Base-by-base conservation (phyloP, 2,329 filamentous ascomycete genomes). In the Verticillium tricorpus region DNA sequence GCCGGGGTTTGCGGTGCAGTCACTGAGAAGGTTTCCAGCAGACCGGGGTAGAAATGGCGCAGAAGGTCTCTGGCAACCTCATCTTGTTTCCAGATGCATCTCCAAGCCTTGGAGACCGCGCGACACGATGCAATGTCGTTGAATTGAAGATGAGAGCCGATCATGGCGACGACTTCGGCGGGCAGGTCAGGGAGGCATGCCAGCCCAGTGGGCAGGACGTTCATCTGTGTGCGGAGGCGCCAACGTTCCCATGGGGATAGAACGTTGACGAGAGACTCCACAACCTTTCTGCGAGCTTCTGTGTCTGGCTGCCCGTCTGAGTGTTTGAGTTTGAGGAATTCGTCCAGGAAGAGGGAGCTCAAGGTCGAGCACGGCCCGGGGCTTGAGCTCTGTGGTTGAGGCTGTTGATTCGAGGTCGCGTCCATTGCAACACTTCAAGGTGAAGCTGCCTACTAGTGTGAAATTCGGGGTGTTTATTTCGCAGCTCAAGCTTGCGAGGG, bases 51-150 rank as follows among this genome's bases (percentile, higher is more conserved):
- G 54, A 56, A 40, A 14, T 32, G 17, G 35, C 52, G 34, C 32
- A 55, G 28, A 17, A 60, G 34, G 14, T 31, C 35, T 11, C 32
- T 45, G 25, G 57, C 56, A 17, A 62, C 61, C 11, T 34, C 50
- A 11, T 45, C 35, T 8, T 39, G 57, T 28, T 32, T 50, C 61
- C 61, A 62, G 8, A 5, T 22, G 14, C 7, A 1, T 3, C 54
- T 40, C 61, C 61, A 62, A 17, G 9, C 17, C 39, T 32, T 60
- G 28, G 57, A 62, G 19, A 62, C 61, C 4, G 22, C 57, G 6
- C 50, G 50, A 19, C 50, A 57, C 3, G 17, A 5, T 17, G 34
- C n/a, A 2, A 62, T 28, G 54, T 59, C 57, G 25, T 25, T 12
- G 35, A 56, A 37, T 9, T 19, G 17, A 3, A 62, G 54, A 35